phyloP scores from a whole-genome alignment of 1,284 basidiomycete species.

The Ustilago trichophora region DNA sequence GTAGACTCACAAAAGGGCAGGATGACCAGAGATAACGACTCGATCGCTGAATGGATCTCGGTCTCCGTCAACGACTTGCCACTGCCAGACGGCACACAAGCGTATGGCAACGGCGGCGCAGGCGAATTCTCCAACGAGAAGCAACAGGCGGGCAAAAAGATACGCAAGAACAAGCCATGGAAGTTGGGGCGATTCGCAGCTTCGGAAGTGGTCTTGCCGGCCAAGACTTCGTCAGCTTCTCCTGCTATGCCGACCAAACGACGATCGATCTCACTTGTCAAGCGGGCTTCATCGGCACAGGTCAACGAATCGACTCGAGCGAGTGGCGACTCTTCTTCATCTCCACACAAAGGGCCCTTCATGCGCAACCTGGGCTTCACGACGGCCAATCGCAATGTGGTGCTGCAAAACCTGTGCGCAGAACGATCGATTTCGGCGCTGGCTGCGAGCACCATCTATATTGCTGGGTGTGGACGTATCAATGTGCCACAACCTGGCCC shows the following conservation, averaged over 20 bases:
- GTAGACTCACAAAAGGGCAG: constrained; percentile 40
- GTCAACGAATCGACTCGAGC: constrained; percentile 11
- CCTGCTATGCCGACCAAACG: constrained; percentile 10
- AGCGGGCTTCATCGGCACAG: constrained; percentile 17
- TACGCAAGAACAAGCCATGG: constrained; percentile 34
- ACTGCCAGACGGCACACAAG: constrained; percentile 1
- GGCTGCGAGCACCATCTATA: constrained; percentile 28
- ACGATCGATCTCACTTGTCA: constrained; percentile 16
- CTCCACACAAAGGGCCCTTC: constrained; percentile 6
- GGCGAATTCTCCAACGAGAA: constrained; percentile 41
- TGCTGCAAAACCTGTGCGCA: constrained; percentile 33
- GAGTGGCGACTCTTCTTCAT: constrained; percentile 2
- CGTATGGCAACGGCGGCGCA: constrained; percentile 36
- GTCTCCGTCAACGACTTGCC: constrained; percentile 42
- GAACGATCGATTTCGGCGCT: constrained; percentile 28
- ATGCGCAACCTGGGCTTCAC: constrained; percentile 46
- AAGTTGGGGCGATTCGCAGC: constrained; percentile 34
- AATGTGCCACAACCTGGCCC: constrained; percentile 14
- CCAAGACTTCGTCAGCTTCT: not conserved
- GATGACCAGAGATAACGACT: constrained; percentile 33
- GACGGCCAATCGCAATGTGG: constrained; percentile 35
- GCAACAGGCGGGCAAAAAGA: constrained; percentile 13
- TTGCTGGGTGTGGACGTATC: constrained; percentile 26
- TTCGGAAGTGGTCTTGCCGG: constrained; percentile 28
- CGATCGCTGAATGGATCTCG: constrained; percentile 44